A percentile compares a stretch with the other conserved stretches of the same genome.
Evolutionary conservation across 1,139 yeast species (phyloP).

Genomic region (Pichia sp.): DNA sequence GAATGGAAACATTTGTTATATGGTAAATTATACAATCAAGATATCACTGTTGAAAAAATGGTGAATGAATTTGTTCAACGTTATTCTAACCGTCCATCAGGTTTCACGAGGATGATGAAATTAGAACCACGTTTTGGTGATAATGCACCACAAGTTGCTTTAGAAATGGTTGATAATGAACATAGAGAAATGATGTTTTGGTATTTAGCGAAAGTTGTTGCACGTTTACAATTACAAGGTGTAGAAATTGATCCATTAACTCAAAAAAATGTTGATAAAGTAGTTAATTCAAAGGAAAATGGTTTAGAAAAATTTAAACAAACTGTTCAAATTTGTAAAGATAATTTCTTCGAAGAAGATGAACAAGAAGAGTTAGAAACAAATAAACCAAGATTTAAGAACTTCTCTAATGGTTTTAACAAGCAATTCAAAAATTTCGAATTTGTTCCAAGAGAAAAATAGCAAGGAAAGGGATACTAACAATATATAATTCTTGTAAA

Average conservation of each 20-base stretch:
- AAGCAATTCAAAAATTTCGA: constrained; percentile 25
- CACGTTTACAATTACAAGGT: constrained; percentile 66
- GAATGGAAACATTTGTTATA: constrained; percentile 29
- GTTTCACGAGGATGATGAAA: constrained; percentile 79
- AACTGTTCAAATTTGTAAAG: constrained; percentile 62
- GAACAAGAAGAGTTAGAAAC: constrained; percentile 14
- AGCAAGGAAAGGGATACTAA: not conserved
- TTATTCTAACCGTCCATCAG: constrained; percentile 61
- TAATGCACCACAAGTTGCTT: constrained; percentile 82
- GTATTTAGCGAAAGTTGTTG: constrained; percentile 73
- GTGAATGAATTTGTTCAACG: constrained; percentile 59
- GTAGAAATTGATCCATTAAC: constrained; percentile 59
- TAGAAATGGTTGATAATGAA: constrained; percentile 78
- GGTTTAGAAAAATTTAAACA: constrained; percentile 52
- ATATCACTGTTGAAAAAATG: constrained; percentile 50
- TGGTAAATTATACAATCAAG: constrained; percentile 37
- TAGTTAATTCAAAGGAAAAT: constrained; percentile 38
- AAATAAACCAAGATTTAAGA: constrained; percentile 28
- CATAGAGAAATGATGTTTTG: constrained; percentile 71
- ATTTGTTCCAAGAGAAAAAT: constrained; percentile 28
- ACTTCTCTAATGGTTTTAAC: constrained; percentile 27
- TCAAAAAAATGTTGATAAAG: constrained; percentile 47
- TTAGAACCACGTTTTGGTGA: constrained; percentile 88
- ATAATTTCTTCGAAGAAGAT: constrained; percentile 41
- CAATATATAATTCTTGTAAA: constrained; percentile 1